Percentiles rank a stretch among this genome's conserved stretches.
Conservation (phyloP, 192 early-diverging fungal genomes). For the Coemansia sp. region DNA sequence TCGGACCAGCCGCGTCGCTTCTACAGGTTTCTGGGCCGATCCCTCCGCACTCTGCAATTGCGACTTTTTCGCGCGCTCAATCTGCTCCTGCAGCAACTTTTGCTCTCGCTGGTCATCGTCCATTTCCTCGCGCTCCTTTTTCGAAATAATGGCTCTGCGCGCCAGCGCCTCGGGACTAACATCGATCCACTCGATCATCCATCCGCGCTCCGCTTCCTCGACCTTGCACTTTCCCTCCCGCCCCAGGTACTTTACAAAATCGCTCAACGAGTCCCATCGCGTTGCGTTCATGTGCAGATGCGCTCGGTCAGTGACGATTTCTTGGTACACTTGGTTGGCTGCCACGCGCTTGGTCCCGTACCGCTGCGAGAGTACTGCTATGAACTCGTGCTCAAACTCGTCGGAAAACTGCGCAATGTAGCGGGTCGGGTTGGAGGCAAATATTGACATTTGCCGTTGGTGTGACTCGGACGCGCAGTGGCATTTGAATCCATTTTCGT, state of each 20-base stretch:
- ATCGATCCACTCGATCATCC: constrained; percentile 91
- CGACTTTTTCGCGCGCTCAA: constrained; percentile 67
- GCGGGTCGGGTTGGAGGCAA: constrained; percentile 76
- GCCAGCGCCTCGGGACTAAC: constrained; percentile 83
- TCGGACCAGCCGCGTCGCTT: constrained; percentile 31
- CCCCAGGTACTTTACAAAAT: constrained; percentile 86
- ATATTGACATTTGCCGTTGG: constrained; percentile 85
- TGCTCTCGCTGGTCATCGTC: constrained; percentile 87
- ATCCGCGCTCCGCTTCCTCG: constrained; percentile 89
- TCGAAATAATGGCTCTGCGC: constrained; percentile 69
- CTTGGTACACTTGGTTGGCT: constrained; percentile 97
- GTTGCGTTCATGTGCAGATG: constrained; percentile 98
- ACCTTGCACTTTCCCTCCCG: constrained; percentile 78
- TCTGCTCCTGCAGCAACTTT: constrained; percentile 76
- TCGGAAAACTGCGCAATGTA: constrained; percentile 75
- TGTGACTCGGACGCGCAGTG: constrained; percentile 89
- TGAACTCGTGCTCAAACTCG: constrained; percentile 82
- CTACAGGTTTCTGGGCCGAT: neutral
- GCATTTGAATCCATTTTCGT: constrained; percentile 96
- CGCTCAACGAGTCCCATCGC: constrained; percentile 83
- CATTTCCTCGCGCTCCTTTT: constrained; percentile 77
- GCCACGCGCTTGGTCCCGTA: constrained; percentile 79
- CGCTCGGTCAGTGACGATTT: constrained; percentile 86
- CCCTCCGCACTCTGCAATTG: constrained; percentile 3
- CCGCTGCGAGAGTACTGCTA: constrained; percentile 78